Evolutionary conservation across 768 basidiomycete genomes (phyloP).

Genomic region (Auricularia heimuer): DNA sequence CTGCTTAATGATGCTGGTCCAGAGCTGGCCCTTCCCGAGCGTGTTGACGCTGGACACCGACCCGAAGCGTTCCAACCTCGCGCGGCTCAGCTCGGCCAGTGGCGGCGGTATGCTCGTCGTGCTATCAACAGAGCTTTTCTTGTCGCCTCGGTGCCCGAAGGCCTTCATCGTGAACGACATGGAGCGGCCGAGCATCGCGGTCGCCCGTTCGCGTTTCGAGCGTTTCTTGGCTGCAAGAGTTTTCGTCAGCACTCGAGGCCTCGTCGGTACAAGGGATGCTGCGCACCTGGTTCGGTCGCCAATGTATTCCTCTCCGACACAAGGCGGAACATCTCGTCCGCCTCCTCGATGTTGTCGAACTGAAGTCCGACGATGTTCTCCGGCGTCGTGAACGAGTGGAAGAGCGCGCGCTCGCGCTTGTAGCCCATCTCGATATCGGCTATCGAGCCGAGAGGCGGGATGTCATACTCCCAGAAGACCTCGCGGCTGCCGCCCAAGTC

Average conservation of each 20-base stretch:
- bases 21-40: neutral
- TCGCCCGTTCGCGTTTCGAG: neutral
- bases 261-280: neutral
- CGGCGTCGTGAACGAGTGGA: neutral
- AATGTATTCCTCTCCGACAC: neutral
- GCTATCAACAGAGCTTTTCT: neutral
- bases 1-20: neutral
- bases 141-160: neutral
- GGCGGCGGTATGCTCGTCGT: neutral
- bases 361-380: neutral
- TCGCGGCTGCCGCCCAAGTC: neutral
- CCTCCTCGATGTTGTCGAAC: neutral
- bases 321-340: neutral
- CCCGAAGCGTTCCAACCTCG: neutral
- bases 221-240: neutral
- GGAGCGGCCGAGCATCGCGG: neutral
- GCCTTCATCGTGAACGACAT: neutral
- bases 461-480: neutral
- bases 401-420: neutral
- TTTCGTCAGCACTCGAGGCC: neutral
- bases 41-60: neutral
- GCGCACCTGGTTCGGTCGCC: neutral
- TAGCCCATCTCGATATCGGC: neutral
- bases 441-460: neutral
- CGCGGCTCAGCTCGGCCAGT: neutral